phyloP scores from a whole-genome alignment of 2,329 filamentous ascomycete genomes.

The Clarireedia paspali region DNA sequence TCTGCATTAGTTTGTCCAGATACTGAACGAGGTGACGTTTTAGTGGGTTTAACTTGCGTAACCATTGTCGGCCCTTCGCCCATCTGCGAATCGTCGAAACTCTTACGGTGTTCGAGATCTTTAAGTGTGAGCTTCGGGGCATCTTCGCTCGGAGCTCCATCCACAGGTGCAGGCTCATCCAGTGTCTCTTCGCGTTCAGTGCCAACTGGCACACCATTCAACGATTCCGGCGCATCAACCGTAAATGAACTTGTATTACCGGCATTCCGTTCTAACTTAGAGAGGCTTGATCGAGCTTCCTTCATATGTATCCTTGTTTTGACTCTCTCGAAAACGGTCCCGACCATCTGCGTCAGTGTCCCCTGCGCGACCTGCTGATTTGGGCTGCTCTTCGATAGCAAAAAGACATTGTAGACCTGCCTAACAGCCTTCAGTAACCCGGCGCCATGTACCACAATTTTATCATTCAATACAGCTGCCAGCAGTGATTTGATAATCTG shows the following conservation, averaged over 20 bases:
- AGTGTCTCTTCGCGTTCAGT: slow-evolving; percentile 22
- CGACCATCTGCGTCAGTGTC: slow-evolving; percentile 96
- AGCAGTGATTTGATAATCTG: slow-evolving; percentile 97
- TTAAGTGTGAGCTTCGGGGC: slow-evolving; percentile 55
- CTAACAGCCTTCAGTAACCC: slow-evolving; percentile 93
- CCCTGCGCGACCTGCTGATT: slow-evolving; percentile 98
- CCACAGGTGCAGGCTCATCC: slow-evolving; percentile 20
- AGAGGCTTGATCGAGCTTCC: slow-evolving; percentile 58
- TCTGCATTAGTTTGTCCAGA: slow-evolving; percentile 50
- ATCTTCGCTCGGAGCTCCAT: slow-evolving; percentile 28
- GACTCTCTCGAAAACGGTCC: slow-evolving; percentile 93
- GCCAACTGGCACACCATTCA: slow-evolving; percentile 18
- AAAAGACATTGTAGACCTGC: slow-evolving; percentile 98
- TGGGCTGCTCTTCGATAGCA: slow-evolving; percentile 84
- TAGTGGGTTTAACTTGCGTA: slow-evolving; percentile 46
- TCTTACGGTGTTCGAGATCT: slow-evolving; percentile 60
- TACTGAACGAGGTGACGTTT: slow-evolving; percentile 37
- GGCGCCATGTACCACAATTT: slow-evolving; percentile 95
- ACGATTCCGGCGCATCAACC: slow-evolving; percentile 26
- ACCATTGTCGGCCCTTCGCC: slow-evolving; percentile 62
- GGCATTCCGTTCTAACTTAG: slow-evolving; percentile 24
- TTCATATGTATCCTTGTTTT: slow-evolving; percentile 81
- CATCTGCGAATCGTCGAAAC: slow-evolving; percentile 56
- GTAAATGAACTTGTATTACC: slow-evolving; percentile 27
- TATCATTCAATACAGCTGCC: slow-evolving; percentile 94